phyloP scores from a whole-genome alignment of 306 rosid genomes.

The Dalbergia cultrata region DNA sequence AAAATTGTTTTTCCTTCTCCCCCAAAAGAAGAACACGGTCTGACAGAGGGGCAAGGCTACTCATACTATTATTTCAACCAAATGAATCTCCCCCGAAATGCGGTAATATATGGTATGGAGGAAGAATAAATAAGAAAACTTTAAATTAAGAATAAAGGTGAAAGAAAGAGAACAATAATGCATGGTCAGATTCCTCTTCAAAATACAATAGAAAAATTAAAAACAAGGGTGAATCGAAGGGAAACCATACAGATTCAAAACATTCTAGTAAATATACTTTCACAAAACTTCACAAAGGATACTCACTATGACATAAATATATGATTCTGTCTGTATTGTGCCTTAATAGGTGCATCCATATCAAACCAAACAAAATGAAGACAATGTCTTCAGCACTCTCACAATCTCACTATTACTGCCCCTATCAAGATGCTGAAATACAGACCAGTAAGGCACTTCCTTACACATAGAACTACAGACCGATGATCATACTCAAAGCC shows the following conservation, averaged over 20 bases:
- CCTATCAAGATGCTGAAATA: constrained; percentile 17
- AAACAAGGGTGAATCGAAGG: neutral
- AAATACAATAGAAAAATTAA: neutral
- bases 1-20: no score
- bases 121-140: neutral
- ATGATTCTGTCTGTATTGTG: neutral
- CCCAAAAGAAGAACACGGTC: no score
- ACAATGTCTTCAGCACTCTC: constrained; percentile 18
- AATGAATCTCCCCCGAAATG: neutral
- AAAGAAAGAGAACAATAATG: neutral
- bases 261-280: neutral
- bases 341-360: neutral
- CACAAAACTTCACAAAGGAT: neutral
- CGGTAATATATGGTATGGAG: constrained; percentile 9
- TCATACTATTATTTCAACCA: constrained; percentile 1
- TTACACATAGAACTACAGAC: neutral
- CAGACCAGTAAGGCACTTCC: constrained; percentile 5
- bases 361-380: constrained; percentile 9
- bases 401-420: neutral
- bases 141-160: no score
- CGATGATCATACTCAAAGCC: constrained; percentile 1
- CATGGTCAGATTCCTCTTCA: neutral
- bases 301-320: neutral
- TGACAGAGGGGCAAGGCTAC: no score
- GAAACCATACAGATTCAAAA: neutral